Conservation (phyloP, 257 asterid species). For the Vinca minor region DNA sequence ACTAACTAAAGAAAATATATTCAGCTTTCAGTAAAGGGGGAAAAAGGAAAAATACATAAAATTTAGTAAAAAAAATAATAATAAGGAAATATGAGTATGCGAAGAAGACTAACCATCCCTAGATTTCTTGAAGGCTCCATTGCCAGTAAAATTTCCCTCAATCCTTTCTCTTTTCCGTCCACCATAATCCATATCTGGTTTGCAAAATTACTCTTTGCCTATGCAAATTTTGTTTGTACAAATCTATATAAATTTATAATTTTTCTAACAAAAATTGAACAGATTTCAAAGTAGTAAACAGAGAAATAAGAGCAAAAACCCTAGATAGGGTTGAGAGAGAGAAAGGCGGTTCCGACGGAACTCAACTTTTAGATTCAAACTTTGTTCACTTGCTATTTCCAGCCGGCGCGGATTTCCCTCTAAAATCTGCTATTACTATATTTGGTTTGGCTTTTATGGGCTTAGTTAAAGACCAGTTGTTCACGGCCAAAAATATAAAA, state of each 20-base stretch:
- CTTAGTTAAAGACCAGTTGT: no score
- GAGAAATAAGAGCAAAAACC: neutral
- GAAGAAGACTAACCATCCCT: slow-evolving; percentile 15
- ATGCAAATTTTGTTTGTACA: neutral
- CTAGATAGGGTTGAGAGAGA: slow-evolving; percentile 11
- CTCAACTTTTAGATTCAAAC: no score
- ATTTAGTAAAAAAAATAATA: neutral
- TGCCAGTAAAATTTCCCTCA: slow-evolving; percentile 6
- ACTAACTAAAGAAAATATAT: neutral
- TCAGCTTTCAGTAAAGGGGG: neutral
- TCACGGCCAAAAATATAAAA: no score
- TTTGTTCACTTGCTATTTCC: slow-evolving; percentile 7
- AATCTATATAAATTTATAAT: neutral
- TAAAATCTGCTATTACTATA: no score
- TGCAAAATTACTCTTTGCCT: no score
- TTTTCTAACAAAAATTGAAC: neutral
- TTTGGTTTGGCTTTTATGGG: no score
- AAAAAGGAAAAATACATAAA: neutral
- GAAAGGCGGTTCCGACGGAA: no score
- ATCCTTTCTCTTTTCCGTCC: slow-evolving; percentile 18
- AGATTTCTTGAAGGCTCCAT: slow-evolving; percentile 17
- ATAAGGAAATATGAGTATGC: no score
- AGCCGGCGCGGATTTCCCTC: slow-evolving; percentile 7
- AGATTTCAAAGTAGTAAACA: neutral
- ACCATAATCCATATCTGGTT: slow-evolving; percentile 17